A percentile compares a stretch with the other conserved stretches of the same genome.
These are phyloP conservation scores for Abrus precatorius DNA, from an alignment of 306 rosid genomes.

Conservation along the genomic window DNA sequence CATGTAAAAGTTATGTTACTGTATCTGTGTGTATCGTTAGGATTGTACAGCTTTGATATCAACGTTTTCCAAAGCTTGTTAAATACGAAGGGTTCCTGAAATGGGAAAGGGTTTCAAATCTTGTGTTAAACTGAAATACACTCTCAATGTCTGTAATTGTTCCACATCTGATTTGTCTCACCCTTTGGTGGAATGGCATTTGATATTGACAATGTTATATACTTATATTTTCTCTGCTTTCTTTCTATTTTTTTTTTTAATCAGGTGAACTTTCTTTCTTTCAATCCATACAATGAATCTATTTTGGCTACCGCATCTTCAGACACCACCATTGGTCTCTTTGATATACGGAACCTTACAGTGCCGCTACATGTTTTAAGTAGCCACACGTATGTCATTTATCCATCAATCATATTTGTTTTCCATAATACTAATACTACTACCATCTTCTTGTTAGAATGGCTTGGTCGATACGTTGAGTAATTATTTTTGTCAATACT, in stretches of 20 bases:
- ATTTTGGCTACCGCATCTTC: slow-evolving; percentile 96
- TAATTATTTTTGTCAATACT: background rate
- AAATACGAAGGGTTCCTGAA: background rate
- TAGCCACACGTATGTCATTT: slow-evolving; percentile 76
- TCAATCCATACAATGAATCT: slow-evolving; percentile 87
- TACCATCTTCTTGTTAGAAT: background rate
- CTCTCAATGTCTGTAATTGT: background rate
- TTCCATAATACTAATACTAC: background rate
- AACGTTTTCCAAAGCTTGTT: background rate
- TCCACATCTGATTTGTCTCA: background rate
- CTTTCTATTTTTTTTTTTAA: slow-evolving; percentile 40
- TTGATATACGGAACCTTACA: slow-evolving; percentile 79
- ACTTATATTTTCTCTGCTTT: background rate
- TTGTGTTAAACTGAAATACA: slow-evolving; percentile 4
- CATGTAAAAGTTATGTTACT: background rate
- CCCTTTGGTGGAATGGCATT: slow-evolving; percentile 11
- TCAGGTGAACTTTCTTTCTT: slow-evolving; percentile 91
- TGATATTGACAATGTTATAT: slow-evolving; percentile 3
- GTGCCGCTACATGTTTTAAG: slow-evolving; percentile 76
- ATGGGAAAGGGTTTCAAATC: background rate
- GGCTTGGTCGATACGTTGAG: background rate
- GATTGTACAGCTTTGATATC: background rate
- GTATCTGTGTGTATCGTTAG: background rate
- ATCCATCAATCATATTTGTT: background rate
- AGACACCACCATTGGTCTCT: slow-evolving; percentile 80